These are phyloP conservation scores for Irpex sp. DNA, from an alignment of 1,284 basidiomycete genomes.

Conservation along the genomic window DNA sequence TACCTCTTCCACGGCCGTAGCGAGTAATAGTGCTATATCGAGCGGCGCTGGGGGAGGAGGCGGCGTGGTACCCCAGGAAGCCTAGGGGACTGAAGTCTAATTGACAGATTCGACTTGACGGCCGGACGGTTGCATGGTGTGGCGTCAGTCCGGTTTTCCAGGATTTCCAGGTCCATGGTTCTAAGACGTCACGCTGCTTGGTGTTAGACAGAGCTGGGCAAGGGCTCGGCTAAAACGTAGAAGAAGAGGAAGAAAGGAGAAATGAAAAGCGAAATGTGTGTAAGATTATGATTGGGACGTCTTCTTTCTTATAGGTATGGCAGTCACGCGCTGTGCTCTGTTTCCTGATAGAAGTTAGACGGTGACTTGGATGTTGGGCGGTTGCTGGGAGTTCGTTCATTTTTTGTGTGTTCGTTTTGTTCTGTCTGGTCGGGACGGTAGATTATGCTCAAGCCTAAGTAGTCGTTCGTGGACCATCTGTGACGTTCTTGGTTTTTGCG, in stretches of 20 bases:
- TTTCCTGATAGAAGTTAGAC: not conserved
- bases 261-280: not conserved
- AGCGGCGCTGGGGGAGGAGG: not conserved
- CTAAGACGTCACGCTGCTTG: no score
- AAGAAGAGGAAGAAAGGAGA: not conserved
- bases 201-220: no score
- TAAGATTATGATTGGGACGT: not conserved
- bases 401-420: no score
- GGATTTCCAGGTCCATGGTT: not conserved
- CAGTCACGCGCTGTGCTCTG: not conserved
- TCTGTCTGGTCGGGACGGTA: no score
- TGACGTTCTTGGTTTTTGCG: no score
- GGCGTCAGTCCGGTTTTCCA: not conserved
- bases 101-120: not conserved
- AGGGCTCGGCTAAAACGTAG: not conserved
- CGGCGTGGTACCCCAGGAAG: constrained; percentile 9
- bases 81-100: not conserved
- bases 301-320: not conserved
- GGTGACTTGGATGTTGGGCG: not conserved
- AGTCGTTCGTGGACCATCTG: no score
- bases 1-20: not conserved
- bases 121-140: no score
- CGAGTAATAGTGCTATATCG: not conserved
- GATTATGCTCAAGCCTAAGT: no score
- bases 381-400: not conserved